phyloP scores from a whole-genome alignment of 2,329 filamentous ascomycete genomes.

The Camillea tinctor region DNA sequence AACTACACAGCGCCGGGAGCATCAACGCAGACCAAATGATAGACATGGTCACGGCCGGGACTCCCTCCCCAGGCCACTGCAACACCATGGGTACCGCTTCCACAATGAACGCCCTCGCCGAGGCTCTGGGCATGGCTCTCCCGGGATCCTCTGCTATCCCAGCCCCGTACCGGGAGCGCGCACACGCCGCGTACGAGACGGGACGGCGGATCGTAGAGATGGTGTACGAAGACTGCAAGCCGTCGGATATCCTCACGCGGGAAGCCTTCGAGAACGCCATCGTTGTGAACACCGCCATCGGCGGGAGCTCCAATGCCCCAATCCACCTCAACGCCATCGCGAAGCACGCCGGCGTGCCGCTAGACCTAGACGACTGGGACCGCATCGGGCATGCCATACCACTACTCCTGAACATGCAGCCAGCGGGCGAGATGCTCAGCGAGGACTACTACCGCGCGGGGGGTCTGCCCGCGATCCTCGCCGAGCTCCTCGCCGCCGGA shows the following conservation, averaged over 20 bases:
- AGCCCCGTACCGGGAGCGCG: slow-evolving; percentile 47
- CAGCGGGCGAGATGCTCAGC: slow-evolving; percentile 50
- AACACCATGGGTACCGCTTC: slow-evolving; percentile 55
- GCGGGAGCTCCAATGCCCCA: slow-evolving; percentile 56
- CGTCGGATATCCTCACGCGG: slow-evolving; percentile 54
- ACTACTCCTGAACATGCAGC: slow-evolving; percentile 54
- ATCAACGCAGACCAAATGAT: slow-evolving; percentile 44
- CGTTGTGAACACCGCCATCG: slow-evolving; percentile 53
- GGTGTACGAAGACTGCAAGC: slow-evolving; percentile 47
- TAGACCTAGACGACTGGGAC: slow-evolving; percentile 55
- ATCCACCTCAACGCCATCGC: slow-evolving; percentile 56
- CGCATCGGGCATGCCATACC: slow-evolving; percentile 48
- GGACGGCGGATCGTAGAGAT: slow-evolving; percentile 50
- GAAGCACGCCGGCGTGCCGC: slow-evolving; percentile 49
- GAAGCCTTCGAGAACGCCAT: slow-evolving; percentile 57
- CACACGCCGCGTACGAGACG: slow-evolving; percentile 47
- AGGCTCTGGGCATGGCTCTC: slow-evolving; percentile 52
- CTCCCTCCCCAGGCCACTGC: slow-evolving; percentile 48
- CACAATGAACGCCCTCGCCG: slow-evolving; percentile 52
- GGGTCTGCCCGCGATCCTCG: slow-evolving; percentile 52
- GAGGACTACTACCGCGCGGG: slow-evolving; percentile 56
- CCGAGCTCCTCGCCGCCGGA: slow-evolving; percentile 48
- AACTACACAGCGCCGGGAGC: slow-evolving; percentile 46
- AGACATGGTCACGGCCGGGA: slow-evolving; percentile 41
- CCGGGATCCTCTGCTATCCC: slow-evolving; percentile 52